A percentile compares a stretch with the other conserved stretches of the same genome.
These are phyloP conservation scores for Yamagishiella unicocca DNA, from an alignment of 139 green algal genomes.

Conservation along the genomic window DNA sequence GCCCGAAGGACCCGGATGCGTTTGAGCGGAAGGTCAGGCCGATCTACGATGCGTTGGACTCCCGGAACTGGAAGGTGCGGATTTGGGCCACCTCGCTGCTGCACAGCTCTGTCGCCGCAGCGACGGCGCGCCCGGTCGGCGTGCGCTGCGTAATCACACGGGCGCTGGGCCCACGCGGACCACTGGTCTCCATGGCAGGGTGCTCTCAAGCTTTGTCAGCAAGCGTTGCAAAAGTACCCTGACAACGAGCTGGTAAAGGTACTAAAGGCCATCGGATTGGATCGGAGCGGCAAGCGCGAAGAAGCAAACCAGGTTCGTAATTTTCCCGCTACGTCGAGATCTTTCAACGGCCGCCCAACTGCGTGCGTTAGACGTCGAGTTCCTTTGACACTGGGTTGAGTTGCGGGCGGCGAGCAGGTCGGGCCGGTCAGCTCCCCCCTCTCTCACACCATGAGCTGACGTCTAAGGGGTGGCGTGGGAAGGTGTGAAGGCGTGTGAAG, in stretches of 20 bases:
- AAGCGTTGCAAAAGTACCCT: slow-evolving; percentile 77
- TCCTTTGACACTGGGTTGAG: too few species aligned
- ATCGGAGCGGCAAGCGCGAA: slow-evolving; percentile 59
- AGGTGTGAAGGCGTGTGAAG: too few species aligned
- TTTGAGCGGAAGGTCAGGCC: slow-evolving; percentile 75
- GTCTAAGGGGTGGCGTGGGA: too few species aligned
- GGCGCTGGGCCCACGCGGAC: too few species aligned
- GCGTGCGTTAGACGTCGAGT: too few species aligned
- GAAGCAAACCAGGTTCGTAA: slow-evolving; percentile 76
- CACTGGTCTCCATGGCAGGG: slow-evolving; percentile 63
- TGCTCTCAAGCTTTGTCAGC: slow-evolving; percentile 76
- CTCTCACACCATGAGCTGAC: too few species aligned
- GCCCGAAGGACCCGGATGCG: slow-evolving; percentile 49
- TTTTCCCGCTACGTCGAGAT: too few species aligned
- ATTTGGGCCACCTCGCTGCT: neutral
- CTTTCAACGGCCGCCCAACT: too few species aligned
- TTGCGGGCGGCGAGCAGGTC: too few species aligned
- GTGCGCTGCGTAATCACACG: neutral
- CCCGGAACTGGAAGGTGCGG: slow-evolving; percentile 80
- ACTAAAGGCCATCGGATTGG: slow-evolving; percentile 74
- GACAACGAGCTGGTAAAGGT: slow-evolving; percentile 63
- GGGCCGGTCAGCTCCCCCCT: too few species aligned
- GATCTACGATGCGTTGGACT: slow-evolving; percentile 87
- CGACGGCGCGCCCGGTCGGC: neutral
- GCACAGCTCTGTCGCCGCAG: slow-evolving; percentile 9